Conservation (phyloP, 208 protist genomes). For the Acanthamoeba lenticulata region DNA sequence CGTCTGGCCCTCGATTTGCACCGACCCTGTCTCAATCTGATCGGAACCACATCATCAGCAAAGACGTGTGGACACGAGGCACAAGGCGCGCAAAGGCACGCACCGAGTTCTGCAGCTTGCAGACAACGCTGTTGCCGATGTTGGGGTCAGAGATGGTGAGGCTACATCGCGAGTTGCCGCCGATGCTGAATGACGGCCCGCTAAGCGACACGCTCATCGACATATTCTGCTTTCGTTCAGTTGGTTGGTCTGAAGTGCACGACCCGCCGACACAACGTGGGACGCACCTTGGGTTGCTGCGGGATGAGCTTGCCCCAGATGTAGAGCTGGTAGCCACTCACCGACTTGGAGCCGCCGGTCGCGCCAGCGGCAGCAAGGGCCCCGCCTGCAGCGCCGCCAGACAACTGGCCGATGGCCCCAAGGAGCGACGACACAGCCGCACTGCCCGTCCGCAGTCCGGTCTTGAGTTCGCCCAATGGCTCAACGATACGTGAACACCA, state of each 20-base stretch:
- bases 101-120: constrained; percentile 47
- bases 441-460: not conserved
- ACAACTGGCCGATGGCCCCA: not conserved
- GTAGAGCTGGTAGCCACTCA: constrained; percentile 7
- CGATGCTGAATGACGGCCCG: constrained; percentile 54
- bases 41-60: not conserved
- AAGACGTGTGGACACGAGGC: not conserved
- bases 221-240: not conserved
- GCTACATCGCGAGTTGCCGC: constrained; percentile 59
- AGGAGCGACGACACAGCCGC: constrained; percentile 26
- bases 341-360: not conserved
- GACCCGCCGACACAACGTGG: not conserved
- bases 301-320: constrained; percentile 60
- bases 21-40: not conserved
- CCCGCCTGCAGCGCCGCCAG: not conserved
- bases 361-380: no score
- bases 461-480: constrained; percentile 17
- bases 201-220: constrained; percentile 62
- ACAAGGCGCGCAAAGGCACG: not conserved
- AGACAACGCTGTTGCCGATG: constrained; percentile 64
- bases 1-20: constrained; percentile 60
- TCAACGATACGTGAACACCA: constrained; percentile 53
- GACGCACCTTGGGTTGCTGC: constrained; percentile 40
- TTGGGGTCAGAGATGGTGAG: constrained; percentile 53
- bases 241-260: not conserved